Conservation (phyloP, 768 basidiomycete species). For the Panellus pusillus region DNA sequence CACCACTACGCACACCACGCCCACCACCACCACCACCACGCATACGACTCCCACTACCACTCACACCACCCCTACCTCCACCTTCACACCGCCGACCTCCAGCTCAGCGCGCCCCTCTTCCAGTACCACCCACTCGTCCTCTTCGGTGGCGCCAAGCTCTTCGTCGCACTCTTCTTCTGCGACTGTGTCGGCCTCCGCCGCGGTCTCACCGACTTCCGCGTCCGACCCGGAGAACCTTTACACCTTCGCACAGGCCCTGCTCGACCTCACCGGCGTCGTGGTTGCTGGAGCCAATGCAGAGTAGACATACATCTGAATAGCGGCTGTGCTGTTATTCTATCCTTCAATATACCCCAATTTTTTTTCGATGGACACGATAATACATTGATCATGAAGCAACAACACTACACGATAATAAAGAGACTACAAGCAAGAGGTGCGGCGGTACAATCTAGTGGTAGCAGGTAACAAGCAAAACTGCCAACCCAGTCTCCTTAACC, state of each 20-base stretch:
- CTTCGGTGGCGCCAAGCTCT: slow-evolving; percentile 14
- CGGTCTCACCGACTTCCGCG: slow-evolving; percentile 18
- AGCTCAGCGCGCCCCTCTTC: slow-evolving; percentile 4
- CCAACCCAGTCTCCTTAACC: slow-evolving; percentile 65
- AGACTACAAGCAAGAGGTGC: slow-evolving; percentile 13
- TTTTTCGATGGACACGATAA: no score
- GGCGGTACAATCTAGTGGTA: slow-evolving; percentile 27
- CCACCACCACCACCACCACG: slow-evolving; percentile 18
- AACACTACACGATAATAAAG: no score
- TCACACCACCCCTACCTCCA: slow-evolving; percentile 20
- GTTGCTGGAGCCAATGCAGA: slow-evolving; percentile 28
- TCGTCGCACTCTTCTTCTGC: slow-evolving; percentile 23
- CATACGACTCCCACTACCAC: slow-evolving; percentile 12
- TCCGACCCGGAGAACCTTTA: slow-evolving; percentile 34
- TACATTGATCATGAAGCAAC: no score
- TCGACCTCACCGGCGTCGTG: slow-evolving; percentile 37
- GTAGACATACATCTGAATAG: slow-evolving; percentile 3
- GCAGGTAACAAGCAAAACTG: slow-evolving; percentile 61
- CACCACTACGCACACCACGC: slow-evolving; percentile 13
- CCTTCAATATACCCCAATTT: no score
- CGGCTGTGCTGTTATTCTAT: no score
- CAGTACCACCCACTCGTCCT: slow-evolving; percentile 20
- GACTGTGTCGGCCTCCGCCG: slow-evolving; percentile 26
- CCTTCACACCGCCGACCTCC: slow-evolving; percentile 23
- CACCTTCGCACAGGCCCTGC: slow-evolving; percentile 34